These are phyloP conservation scores for Fistulinella prunicolor DNA, from an alignment of 768 basidiomycete genomes.

Conservation along the genomic window DNA sequence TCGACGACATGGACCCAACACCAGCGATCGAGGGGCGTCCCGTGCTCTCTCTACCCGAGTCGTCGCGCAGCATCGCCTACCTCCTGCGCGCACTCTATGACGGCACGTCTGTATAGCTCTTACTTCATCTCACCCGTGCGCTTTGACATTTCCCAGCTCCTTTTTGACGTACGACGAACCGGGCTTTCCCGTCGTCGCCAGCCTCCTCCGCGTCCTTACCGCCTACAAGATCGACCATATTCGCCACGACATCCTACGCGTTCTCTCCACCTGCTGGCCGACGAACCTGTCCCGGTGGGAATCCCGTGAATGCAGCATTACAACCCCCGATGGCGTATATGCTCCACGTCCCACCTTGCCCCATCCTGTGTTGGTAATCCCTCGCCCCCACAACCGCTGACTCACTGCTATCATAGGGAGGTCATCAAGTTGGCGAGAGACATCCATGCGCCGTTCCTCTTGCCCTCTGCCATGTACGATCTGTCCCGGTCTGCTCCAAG, in stretches of 20 bases:
- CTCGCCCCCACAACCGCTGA: neutral
- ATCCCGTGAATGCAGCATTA: slow-evolving; percentile 56
- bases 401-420: slow-evolving; percentile 38
- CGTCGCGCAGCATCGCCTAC: slow-evolving; percentile 52
- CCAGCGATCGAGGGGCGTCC: slow-evolving; percentile 51
- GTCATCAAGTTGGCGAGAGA: slow-evolving; percentile 67
- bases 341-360: slow-evolving; percentile 53
- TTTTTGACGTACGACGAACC: slow-evolving; percentile 43
- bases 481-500: slow-evolving; percentile 67
- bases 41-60: slow-evolving; percentile 52
- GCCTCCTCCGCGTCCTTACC: slow-evolving; percentile 60
- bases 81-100: slow-evolving; percentile 70
- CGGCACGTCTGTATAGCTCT: slow-evolving; percentile 50
- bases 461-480: slow-evolving; percentile 80
- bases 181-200: slow-evolving; percentile 54
- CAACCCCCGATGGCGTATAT: slow-evolving; percentile 48
- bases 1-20: slow-evolving; percentile 30
- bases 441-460: slow-evolving; percentile 51
- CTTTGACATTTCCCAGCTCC: slow-evolving; percentile 36
- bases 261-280: slow-evolving; percentile 57
- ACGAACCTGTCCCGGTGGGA: slow-evolving; percentile 65
- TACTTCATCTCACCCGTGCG: neutral
- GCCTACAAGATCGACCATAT: slow-evolving; percentile 60
- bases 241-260: slow-evolving; percentile 53
- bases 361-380: slow-evolving; percentile 61